Conservation (phyloP, 352 stramenopile species). For the Aphanomyces astaci region DNA sequence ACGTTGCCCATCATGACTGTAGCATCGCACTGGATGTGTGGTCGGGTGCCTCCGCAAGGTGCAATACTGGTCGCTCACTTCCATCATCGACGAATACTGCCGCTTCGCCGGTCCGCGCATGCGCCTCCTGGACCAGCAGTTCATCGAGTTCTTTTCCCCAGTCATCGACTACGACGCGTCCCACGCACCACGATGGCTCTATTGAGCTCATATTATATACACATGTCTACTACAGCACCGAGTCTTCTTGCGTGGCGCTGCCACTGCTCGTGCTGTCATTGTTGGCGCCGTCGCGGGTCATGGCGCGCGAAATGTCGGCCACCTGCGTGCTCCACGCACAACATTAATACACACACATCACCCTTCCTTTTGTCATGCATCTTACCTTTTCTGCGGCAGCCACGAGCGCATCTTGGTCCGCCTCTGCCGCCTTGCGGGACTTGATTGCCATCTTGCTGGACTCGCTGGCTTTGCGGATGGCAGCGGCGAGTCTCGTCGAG, state of each 20-base stretch:
- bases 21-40: slow-evolving; percentile 78
- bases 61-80: slow-evolving; percentile 79
- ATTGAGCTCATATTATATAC: slow-evolving; percentile 28
- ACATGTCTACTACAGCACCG: background rate
- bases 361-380: no score
- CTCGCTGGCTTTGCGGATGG: background rate
- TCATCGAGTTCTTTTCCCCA: slow-evolving; percentile 85
- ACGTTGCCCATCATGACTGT: background rate
- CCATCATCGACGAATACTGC: slow-evolving; percentile 85
- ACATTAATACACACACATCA: no score
- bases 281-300: background rate
- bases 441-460: background rate
- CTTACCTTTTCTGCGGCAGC: background rate
- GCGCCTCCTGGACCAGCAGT: slow-evolving; percentile 80
- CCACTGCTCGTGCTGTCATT: no score
- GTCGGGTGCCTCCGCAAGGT: slow-evolving; percentile 84
- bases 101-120: slow-evolving; percentile 76
- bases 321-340: no score
- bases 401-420: background rate
- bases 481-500: background rate
- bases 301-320: background rate
- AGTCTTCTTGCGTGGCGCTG: background rate
- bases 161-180: slow-evolving; percentile 71
- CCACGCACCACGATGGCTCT: slow-evolving; percentile 68
- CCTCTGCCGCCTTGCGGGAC: background rate